Conservation (phyloP, 2,329 filamentous ascomycete species). For the Xylaria sp. region DNA sequence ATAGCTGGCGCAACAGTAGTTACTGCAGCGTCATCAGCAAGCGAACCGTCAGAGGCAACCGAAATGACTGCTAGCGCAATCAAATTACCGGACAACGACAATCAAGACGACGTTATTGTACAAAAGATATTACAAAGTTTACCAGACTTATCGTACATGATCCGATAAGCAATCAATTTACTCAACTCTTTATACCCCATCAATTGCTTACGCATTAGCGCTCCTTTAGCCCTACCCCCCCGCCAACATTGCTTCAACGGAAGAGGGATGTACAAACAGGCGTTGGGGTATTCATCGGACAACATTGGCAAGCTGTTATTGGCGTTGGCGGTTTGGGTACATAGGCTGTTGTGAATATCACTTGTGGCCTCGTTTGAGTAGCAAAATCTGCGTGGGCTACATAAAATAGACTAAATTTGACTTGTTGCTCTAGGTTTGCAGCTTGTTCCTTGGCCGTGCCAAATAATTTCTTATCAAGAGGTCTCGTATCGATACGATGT, state of each 20-base stretch:
- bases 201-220: constrained; percentile 9
- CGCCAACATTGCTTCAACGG: not conserved
- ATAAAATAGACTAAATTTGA: not conserved
- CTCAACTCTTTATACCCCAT: not conserved
- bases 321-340: constrained; percentile 27
- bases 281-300: constrained; percentile 27
- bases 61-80: constrained; percentile 26
- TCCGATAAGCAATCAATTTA: constrained; percentile 40
- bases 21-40: not conserved
- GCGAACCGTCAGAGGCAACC: not conserved
- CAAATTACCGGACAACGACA: constrained; percentile 10
- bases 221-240: not conserved
- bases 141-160: constrained; percentile 55
- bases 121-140: constrained; percentile 45
- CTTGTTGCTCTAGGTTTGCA: not conserved
- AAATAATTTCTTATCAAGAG: not conserved
- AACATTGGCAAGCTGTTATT: constrained; percentile 28
- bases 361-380: not conserved
- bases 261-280: constrained; percentile 4
- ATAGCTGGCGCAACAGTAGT: not conserved
- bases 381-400: not conserved
- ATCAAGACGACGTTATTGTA: constrained; percentile 43
- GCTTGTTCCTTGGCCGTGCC: not conserved
- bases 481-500: too few species aligned
- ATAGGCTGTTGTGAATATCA: not conserved